phyloP scores from a whole-genome alignment of 169 alveolate genomes.

The Plasmodium fragile region DNA sequence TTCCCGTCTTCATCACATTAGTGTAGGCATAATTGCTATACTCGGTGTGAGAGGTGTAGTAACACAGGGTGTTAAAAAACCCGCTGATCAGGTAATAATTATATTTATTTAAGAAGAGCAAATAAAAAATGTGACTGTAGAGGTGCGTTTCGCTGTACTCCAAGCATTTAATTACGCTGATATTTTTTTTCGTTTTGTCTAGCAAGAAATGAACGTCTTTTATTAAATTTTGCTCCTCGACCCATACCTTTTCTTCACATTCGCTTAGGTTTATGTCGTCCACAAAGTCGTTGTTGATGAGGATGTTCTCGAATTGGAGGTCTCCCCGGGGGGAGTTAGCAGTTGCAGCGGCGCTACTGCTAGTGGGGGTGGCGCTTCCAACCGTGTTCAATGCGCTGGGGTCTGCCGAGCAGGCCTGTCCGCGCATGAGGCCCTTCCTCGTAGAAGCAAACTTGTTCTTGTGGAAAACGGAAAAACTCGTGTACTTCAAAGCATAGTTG shows the following conservation, averaged over 20 bases:
- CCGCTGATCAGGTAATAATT: conserved; percentile 59
- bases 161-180: conserved; percentile 71
- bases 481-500: conserved; percentile 60
- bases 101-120: conserved; percentile 57
- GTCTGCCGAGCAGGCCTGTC: not conserved
- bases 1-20: conserved; percentile 52
- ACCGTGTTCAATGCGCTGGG: not conserved
- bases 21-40: conserved; percentile 75
- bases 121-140: conserved; percentile 50
- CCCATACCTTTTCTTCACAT: conserved; percentile 26
- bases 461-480: conserved; percentile 72
- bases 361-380: too few species aligned
- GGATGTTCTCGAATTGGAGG: conserved; percentile 21
- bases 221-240: conserved; percentile 60
- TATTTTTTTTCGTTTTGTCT: conserved; percentile 71
- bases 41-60: conserved; percentile 57
- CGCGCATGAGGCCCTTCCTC: conserved; percentile 42
- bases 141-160: conserved; percentile 61
- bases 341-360: not conserved
- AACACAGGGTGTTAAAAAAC: conserved; percentile 53
- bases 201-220: conserved; percentile 53
- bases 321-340: not conserved
- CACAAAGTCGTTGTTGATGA: conserved; percentile 56
- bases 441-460: conserved; percentile 61
- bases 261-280: conserved; percentile 73